Evolutionary conservation across 2,329 filamentous ascomycete species (phyloP).

Genomic region (Colletotrichum sp.): DNA sequence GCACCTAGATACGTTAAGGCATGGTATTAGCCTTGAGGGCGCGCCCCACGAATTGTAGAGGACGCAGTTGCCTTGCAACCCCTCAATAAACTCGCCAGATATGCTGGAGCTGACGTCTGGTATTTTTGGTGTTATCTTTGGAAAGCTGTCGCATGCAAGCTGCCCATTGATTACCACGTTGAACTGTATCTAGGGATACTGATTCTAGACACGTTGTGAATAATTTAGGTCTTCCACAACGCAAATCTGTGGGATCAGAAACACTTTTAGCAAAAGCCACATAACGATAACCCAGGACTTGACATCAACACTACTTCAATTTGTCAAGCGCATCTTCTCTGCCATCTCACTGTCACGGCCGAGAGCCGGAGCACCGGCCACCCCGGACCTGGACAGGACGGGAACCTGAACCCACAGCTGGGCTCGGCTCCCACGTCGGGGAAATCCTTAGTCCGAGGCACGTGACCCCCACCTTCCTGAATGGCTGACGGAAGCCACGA

Average conservation of each 20-base stretch:
- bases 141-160: not conserved
- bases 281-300: not conserved
- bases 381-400: not conserved
- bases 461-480: not conserved
- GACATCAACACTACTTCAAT: not conserved
- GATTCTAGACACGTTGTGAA: not conserved
- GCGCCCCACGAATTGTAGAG: not conserved
- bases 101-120: not conserved
- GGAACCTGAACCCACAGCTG: not conserved
- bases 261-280: not conserved
- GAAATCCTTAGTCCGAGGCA: constrained; percentile 14
- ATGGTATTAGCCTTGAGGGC: not conserved
- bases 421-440: not conserved
- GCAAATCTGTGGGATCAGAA: not conserved
- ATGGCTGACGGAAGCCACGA: not conserved
- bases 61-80: not conserved
- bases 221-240: not conserved
- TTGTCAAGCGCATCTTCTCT: not conserved
- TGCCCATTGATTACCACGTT: not conserved
- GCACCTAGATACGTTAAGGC: not conserved
- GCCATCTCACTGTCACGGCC: not conserved
- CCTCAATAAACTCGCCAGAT: not conserved
- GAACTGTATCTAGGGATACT: not conserved
- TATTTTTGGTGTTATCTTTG: not conserved
- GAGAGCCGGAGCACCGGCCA: not conserved